Base-by-base conservation (phyloP, 2,329 filamentous ascomycete genomes). In the Colletotrichum brevisporum region DNA sequence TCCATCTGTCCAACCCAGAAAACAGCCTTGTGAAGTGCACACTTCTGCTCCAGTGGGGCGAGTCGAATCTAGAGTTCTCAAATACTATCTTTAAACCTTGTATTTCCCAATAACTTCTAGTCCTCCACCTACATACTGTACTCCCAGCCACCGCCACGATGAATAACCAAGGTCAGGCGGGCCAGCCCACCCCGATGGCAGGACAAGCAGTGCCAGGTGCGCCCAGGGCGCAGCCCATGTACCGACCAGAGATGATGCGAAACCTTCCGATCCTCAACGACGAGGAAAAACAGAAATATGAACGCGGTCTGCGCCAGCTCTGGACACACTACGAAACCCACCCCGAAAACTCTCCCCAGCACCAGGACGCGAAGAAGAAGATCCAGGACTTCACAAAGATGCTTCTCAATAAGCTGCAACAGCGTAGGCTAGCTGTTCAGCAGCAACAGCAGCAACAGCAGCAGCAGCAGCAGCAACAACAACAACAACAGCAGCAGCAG, bases 381-480 rank as follows among this genome's bases (percentile, higher is more conserved):
- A 86, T 91, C 24, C 77, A 80, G 6, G 88, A 91, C 9, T 91
- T 91, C 74, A 88, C 89, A 0, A 83, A 83, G 51, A 89, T 88
- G 78, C 82, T 91, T 2, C 78, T 83, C 3, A 77, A 76, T 0
- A 90, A 89, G 76, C 82, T 89, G 5, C 82, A 85, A 59, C 58
- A 72, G 70, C 59, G 75, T 48, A 73, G 76, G 24, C 77, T 81
- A 18, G 76, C 81, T 36, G 74, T 73, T 2, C 80, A 81, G 57
- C 77, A 78, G 9, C 78, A 80, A 31, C 77, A 78, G 53, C 76
- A 79, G 16, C 74, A 76, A 43, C 74, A 76, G 36, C 74, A 75
- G 31, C 74, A 77, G 43, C 73, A 74, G 21, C 56, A 56, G 8
- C 70, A 67, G 4, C 75, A 74, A 12, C 55, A 57, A 0, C 51